Percentiles rank a stretch among this genome's conserved stretches.
Evolutionary conservation across 169 alveolate genomes (phyloP).

Genomic region (Plasmodium billcollinsi): DNA sequence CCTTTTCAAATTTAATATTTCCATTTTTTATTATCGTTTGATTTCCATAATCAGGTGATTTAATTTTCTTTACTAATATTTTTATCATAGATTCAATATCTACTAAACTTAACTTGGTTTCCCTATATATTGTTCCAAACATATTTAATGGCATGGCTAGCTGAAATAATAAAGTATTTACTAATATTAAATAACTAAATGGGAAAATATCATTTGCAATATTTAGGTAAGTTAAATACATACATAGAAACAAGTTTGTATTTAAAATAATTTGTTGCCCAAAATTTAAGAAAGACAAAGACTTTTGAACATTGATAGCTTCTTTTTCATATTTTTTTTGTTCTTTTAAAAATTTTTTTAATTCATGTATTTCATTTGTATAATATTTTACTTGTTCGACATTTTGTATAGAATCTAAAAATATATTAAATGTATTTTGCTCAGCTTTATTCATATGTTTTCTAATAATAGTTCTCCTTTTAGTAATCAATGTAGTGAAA

Average conservation of each 20-base stretch:
- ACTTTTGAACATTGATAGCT: slow-evolving; percentile 85
- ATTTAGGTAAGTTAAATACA: slow-evolving; percentile 78
- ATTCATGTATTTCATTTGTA: slow-evolving; percentile 83
- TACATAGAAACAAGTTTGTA: slow-evolving; percentile 82
- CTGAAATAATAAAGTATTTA: slow-evolving; percentile 85
- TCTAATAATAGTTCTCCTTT: slow-evolving; percentile 86
- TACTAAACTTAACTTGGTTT: slow-evolving; percentile 84
- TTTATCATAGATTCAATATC: slow-evolving; percentile 80
- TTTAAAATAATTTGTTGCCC: slow-evolving; percentile 87
- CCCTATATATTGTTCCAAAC: slow-evolving; percentile 88
- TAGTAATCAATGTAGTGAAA: slow-evolving; percentile 88
- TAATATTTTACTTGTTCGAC: slow-evolving; percentile 88
- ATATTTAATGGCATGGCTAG: slow-evolving; percentile 87
- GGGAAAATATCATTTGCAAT: slow-evolving; percentile 80
- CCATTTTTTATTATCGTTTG: slow-evolving; percentile 37
- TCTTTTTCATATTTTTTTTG: slow-evolving; percentile 83
- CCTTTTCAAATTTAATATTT: slow-evolving; percentile 36
- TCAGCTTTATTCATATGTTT: slow-evolving; percentile 88
- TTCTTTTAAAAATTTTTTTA: slow-evolving; percentile 79
- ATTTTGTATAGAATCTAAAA: slow-evolving; percentile 88
- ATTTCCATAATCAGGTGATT: slow-evolving; percentile 23
- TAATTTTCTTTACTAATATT: slow-evolving; percentile 60
- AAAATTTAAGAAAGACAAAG: slow-evolving; percentile 84
- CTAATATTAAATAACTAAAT: slow-evolving; percentile 81
- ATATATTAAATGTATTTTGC: slow-evolving; percentile 87